Conservation (phyloP, 345 rosid genomes). For the Ceriops tagal region DNA sequence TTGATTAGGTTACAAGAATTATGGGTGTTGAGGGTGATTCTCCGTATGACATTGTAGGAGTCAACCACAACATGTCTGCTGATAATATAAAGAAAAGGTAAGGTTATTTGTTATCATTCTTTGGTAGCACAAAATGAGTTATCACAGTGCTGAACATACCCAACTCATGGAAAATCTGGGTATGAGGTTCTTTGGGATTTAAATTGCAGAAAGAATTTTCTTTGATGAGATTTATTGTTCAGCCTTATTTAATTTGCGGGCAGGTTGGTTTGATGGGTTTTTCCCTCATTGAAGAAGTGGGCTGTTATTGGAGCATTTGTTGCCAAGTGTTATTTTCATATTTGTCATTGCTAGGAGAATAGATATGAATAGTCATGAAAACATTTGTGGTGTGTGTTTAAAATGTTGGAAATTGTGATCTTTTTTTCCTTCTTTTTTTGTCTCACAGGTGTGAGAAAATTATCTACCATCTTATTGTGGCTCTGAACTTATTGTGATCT, state of each 20-base stretch:
- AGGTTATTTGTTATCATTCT: conserved; percentile 14
- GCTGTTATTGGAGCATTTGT: no score
- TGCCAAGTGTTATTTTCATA: no score
- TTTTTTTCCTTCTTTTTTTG: background rate
- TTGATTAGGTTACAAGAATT: conserved; percentile 70
- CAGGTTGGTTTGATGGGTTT: no score
- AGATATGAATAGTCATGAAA: conserved; percentile 1
- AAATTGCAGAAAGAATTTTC: background rate
- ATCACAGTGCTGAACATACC: background rate
- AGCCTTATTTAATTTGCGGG: background rate
- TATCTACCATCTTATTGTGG: no score
- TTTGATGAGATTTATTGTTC: background rate
- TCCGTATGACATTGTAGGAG: conserved; percentile 80
- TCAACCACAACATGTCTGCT: conserved; percentile 58
- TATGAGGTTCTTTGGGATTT: background rate
- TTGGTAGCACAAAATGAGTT: background rate
- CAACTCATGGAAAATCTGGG: background rate
- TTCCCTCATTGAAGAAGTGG: no score
- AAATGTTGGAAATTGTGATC: background rate
- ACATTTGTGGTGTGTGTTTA: background rate
- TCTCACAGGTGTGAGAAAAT: no score
- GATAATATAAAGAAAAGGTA: conserved; percentile 89
- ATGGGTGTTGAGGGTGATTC: conserved; percentile 68
- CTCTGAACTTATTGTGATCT: no score
- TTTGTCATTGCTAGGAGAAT: background rate